Evolutionary conservation across 1,284 basidiomycete genomes (phyloP).

Genomic region (Ceratobasidium sp.): DNA sequence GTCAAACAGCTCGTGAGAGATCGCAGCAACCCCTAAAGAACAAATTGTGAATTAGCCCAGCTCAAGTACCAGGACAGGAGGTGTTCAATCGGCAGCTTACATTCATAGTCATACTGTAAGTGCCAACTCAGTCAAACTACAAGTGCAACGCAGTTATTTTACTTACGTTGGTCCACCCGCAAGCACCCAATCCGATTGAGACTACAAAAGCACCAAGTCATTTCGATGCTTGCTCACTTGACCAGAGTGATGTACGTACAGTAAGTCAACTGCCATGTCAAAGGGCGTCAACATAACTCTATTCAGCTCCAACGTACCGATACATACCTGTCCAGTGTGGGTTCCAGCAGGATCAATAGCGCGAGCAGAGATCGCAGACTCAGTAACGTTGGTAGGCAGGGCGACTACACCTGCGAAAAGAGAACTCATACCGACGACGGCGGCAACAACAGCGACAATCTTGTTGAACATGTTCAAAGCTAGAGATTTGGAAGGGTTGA

Average conservation of each 20-base stretch:
- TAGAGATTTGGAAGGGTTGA: not conserved
- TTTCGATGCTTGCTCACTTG: not conserved
- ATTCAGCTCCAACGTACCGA: not conserved
- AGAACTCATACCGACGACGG: conserved; percentile 8
- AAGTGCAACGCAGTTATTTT: not conserved
- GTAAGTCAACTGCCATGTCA: conserved; percentile 11
- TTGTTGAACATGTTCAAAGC: conserved; percentile 27
- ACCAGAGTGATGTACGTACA: conserved; percentile 2
- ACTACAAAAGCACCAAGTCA: not conserved
- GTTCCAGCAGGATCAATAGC: conserved; percentile 29
- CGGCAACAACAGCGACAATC: not conserved
- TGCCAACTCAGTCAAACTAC: not conserved
- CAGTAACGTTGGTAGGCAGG: conserved; percentile 26
- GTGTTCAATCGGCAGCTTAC: not conserved
- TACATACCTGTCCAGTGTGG: conserved; percentile 33
- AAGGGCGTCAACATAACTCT: not conserved
- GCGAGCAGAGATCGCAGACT: not conserved
- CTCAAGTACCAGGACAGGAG: too few relatives aligned
- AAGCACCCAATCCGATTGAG: conserved; percentile 21
- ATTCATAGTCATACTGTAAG: not conserved
- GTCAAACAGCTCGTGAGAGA: conserved; percentile 27
- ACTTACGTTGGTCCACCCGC: conserved; percentile 30
- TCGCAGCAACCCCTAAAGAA: conserved; percentile 10
- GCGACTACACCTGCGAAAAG: conserved; percentile 13
- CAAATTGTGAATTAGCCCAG: not conserved